These are phyloP conservation scores for Apiospora sp. DNA, from an alignment of 2,329 filamentous ascomycete genomes.

Conservation along the genomic window DNA sequence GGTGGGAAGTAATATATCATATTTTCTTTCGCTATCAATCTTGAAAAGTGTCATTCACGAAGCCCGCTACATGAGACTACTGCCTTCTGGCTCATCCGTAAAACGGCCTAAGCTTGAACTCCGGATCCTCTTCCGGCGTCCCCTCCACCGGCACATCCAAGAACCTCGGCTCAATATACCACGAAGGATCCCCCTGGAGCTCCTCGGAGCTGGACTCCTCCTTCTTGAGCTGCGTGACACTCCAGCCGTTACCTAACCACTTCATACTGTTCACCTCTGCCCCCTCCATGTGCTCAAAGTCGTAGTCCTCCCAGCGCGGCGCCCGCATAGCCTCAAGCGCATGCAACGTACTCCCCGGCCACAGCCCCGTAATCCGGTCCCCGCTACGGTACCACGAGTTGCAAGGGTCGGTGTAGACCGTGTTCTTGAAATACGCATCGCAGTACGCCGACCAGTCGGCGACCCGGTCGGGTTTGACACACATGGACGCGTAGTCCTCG, in stretches of 20 bases:
- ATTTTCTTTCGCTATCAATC: no score
- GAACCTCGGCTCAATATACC: constrained; percentile 42
- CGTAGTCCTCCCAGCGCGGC: constrained; percentile 56
- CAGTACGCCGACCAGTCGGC: constrained; percentile 56
- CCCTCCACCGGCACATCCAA: constrained; percentile 35
- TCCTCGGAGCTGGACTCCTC: constrained; percentile 36
- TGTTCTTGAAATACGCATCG: constrained; percentile 55
- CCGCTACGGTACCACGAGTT: constrained; percentile 62
- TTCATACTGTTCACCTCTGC: constrained; percentile 42
- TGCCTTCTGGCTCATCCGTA: no score
- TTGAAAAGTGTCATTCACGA: no score
- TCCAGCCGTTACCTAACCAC: constrained; percentile 54
- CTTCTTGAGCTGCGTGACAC: constrained; percentile 45
- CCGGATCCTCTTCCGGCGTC: constrained; percentile 39
- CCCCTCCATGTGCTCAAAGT: constrained; percentile 46
- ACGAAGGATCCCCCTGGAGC: constrained; percentile 41
- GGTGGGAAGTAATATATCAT: no score
- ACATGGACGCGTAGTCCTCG: constrained; percentile 54
- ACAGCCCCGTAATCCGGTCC: constrained; percentile 50
- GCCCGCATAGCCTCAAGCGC: constrained; percentile 51
- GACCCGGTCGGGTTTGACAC: constrained; percentile 52
- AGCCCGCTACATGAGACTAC: no score
- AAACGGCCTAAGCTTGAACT: constrained; percentile 41
- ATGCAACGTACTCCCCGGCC: constrained; percentile 55
- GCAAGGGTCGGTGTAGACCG: constrained; percentile 57